These are phyloP conservation scores for Kwoniella sp. DNA, from an alignment of 768 basidiomycete species.

Conservation along the genomic window DNA sequence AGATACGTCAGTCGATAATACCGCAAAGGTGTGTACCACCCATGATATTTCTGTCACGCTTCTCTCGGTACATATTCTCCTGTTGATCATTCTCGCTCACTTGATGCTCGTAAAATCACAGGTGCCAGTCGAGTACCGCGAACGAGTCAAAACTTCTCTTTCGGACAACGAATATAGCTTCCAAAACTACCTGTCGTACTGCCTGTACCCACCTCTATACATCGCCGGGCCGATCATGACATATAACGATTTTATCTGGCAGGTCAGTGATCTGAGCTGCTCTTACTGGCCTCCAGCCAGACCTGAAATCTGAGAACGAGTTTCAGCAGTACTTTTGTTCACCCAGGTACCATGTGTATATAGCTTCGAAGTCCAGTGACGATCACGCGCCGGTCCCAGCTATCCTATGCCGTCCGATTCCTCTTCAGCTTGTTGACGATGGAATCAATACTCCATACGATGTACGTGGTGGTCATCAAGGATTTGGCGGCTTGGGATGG, in stretches of 20 bases:
- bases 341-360: background rate
- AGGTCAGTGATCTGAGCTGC: slow-evolving; percentile 62
- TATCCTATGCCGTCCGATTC: slow-evolving; percentile 71
- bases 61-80: background rate
- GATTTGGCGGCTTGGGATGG: slow-evolving; percentile 70
- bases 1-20: slow-evolving; percentile 32
- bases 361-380: slow-evolving; percentile 67
- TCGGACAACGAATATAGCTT: slow-evolving; percentile 67
- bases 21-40: background rate
- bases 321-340: background rate
- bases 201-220: slow-evolving; percentile 90
- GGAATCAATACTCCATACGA: slow-evolving; percentile 88
- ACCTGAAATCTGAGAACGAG: background rate
- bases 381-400: slow-evolving; percentile 59
- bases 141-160: slow-evolving; percentile 66
- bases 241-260: slow-evolving; percentile 93
- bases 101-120: background rate
- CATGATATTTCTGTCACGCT: background rate
- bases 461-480: slow-evolving; percentile 97
- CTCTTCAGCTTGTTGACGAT: slow-evolving; percentile 73
- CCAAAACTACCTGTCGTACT: slow-evolving; percentile 76
- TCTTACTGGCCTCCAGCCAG: background rate
- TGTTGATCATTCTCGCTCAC: no score
- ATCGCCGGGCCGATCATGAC: slow-evolving; percentile 95
- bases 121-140: slow-evolving; percentile 61